Evolutionary conservation across 495 filamentous ascomycete genomes (phyloP), one percentile per base, ranked within the genome.

Genomic region (Talaromyces thailandensis): DNA sequence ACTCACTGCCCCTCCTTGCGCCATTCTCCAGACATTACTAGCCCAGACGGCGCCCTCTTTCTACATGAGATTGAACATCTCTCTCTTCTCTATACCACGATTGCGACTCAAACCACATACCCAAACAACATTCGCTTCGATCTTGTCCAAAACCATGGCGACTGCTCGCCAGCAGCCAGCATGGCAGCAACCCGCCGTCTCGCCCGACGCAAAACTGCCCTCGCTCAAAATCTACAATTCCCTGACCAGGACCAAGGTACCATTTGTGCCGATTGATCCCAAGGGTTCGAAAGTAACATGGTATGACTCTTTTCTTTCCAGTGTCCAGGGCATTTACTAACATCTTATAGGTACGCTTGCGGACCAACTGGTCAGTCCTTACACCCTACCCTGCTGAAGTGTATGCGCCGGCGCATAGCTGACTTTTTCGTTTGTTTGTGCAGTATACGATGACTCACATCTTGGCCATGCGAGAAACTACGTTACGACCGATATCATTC

Each of bases 401-500:
- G 14, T 24, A 24, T 26, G 23, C 23, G 23, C 50, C n/a, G 7
- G n/a, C 45, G 16, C 18, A 55, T 28, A 26, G 18, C 53, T 23
- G 29, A 31, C 24, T 18, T 31, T 60, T 60, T 25, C 48, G 28
- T 14, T 60, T 26, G 57, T 14, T 60, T 26, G 35, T 23, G 28
- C 21, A 45, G 91, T 95, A 18, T 98, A 96, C 71, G 92, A 96
- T 70, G 88, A 91, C 75, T 83, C 89, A 62, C 91, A 96, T 82
- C 73, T 96, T 43, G 93, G 93, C 24, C 93, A 96, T 75, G 91
- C 91, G 11, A 79, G 92, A 59, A 98, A 96, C 76, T 97, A 96
- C 87, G 90, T 96, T 59, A 89, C 85, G 31, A 95, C 91, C 16
- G 94, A 98, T 74, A 94, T 98, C 52, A 86, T 98, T 63, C 84